These are phyloP conservation scores for Medicago ruthenica DNA, from an alignment of 306 rosid genomes.

Conservation along the genomic window DNA sequence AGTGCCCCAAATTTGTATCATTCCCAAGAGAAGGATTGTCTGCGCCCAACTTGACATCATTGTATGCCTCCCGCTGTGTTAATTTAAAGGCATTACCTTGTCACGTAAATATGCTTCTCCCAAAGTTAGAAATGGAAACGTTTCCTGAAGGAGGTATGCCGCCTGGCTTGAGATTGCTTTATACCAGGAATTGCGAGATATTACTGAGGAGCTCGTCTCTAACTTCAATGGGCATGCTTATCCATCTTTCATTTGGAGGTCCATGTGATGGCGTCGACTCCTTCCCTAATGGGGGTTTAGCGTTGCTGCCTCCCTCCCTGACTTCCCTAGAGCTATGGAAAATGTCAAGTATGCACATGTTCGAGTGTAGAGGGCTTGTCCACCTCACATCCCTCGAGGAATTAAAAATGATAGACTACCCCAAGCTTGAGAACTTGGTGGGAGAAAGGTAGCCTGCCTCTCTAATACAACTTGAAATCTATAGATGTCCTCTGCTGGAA, in stretches of 20 bases:
- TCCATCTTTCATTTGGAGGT: rapidly evolving
- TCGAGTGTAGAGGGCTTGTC: background rate
- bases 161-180: background rate
- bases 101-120: background rate
- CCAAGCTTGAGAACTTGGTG: background rate
- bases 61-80: rapidly evolving
- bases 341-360: background rate
- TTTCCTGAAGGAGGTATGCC: background rate
- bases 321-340: rapidly evolving
- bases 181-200: background rate
- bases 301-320: constrained; percentile 14
- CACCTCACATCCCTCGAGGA: background rate
- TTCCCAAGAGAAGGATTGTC: background rate
- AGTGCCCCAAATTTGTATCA: background rate
- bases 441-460: constrained; percentile 13
- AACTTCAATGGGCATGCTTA: background rate
- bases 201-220: background rate
- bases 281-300: background rate
- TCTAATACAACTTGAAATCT: background rate
- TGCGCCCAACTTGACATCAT: background rate
- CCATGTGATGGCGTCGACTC: background rate
- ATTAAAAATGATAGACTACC: rapidly evolving
- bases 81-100: constrained; percentile 14
- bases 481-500: background rate
- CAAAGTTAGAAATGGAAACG: background rate